Evolutionary conservation across 176 grass and related monocot genomes (phyloP), one percentile per base, ranked within the genome.

Genomic region (Rhynchospora pubera): DNA sequence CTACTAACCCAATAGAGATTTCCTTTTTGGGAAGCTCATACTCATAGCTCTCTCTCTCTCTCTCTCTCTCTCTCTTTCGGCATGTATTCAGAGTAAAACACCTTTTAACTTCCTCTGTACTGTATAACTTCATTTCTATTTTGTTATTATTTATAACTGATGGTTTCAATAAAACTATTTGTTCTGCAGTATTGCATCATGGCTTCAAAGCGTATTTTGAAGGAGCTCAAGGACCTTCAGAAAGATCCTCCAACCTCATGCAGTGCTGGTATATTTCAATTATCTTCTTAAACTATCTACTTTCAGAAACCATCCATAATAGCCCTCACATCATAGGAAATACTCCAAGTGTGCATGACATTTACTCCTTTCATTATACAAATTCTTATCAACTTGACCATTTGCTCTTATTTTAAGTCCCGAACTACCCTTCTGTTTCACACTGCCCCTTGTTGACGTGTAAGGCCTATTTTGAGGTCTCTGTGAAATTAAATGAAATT

Each of bases 151-250:
- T 80, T 80, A 43, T n/a, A 61, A 43, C 6, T 46, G 28, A 62
- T 15, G n/a, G 19, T 80, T 11, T 19, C 62, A 43, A 58, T 62
- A n/a, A 5, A 79, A 43, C 18, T 80, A 6, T 46, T 3, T 43
- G 9, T 52, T 15, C 51, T 7, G 15, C 21, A 82, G 59, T 5
- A 51, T 65, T 82, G 57, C 7, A 82, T 18, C 59, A 82, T 82
- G 79, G 79, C 79, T 30, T 82, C 79, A 18, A 82, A 82, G 62
- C 79, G 79, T 26, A 82, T 82, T 39, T 43, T 82, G 60, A 82
- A 82, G 44, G 79, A 82, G 59, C 79, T 82, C 6, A 82, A 82
- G 62, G 79, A 82, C 59, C 79, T 82, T 22, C 79, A 82, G 79
- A 82, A 82, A 48, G 79, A 82, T 24, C 79, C 79, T 24, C 79